These are phyloP conservation scores for Trifolium pratense DNA, from an alignment of 306 rosid genomes.

Conservation along the genomic window DNA sequence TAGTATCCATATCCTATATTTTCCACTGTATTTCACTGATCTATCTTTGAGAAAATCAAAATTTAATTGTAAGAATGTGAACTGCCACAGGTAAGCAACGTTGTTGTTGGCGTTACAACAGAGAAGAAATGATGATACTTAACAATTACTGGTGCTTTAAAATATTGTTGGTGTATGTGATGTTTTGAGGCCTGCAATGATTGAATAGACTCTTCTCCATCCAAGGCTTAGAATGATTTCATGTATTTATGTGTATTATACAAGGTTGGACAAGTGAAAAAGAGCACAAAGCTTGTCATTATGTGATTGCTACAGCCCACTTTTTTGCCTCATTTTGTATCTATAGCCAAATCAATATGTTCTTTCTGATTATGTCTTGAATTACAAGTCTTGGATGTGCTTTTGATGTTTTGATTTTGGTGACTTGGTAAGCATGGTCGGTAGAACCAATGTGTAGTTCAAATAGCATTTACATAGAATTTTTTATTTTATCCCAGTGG, in stretches of 20 bases:
- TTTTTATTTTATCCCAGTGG: not conserved
- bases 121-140: constrained; percentile 64
- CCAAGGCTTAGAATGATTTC: constrained; percentile 39
- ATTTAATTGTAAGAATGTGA: constrained; percentile 31
- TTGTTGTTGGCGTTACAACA: constrained; percentile 92
- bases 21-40: not conserved
- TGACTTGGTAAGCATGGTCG: constrained; percentile 1
- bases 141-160: constrained; percentile 25
- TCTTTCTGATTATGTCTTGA: not conserved
- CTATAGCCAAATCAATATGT: constrained; percentile 3
- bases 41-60: constrained; percentile 12
- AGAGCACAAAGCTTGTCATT: not conserved
- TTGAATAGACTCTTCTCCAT: constrained; percentile 26
- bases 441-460: not conserved
- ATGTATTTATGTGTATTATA: constrained; percentile 36
- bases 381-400: not conserved
- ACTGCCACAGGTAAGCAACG: constrained; percentile 89
- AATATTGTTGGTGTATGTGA: constrained; percentile 45
- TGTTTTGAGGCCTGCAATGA: constrained; percentile 37
- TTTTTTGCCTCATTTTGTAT: constrained; percentile 5
- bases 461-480: not conserved
- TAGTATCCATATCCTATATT: not conserved
- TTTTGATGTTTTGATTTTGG: not conserved
- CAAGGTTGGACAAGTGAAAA: constrained; percentile 31
- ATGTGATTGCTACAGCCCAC: constrained; percentile 2